Evolutionary conservation across 331 rosid genomes (phyloP), one percentile per base, ranked within the genome.

Genomic region (Acacia pycnantha): DNA sequence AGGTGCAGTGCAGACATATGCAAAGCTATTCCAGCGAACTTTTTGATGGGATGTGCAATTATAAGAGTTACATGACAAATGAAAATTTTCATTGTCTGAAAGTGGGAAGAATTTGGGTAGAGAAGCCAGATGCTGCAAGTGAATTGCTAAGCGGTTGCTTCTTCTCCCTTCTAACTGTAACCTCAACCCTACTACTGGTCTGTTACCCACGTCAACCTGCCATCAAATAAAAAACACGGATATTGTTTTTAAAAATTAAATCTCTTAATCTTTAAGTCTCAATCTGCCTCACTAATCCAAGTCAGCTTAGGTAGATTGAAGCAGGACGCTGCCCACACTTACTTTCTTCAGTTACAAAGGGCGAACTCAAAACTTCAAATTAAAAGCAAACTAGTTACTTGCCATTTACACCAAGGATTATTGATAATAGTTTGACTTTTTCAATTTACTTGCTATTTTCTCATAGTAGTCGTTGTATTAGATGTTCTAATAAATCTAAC

Each of bases 191-290:
- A 89, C 83, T 76, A 94, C 97, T 24, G 98, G 98, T 81, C 92
- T 89, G 79, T 88, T 91, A 26, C 97, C 98, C 41, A 92, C 98
- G 81, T 92, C 97, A 79, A 94, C 94, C 97, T 92, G 88, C 46
- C 83, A 87, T 77, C 58, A n/a, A n/a, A 70, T 33, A 31, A 76
- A 16, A 51, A 24, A 73, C 33, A 65, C 24, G 43, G 27, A 71
- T n/a, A n/a, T n/a, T n/a, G n/a, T n/a, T 46, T n/a, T 1, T 2
- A 7, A 1, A 5, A n/a, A 56, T 56, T 56, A 56, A 8, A 14
- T 8, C 62, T 21, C 62, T 19, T n/a, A 54, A n/a, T 19, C 26
- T 54, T 54, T n/a, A 1, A 8, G 24, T 15, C 56, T 15, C 56
- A 50, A 15, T 15, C 56, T 50, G 56, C 21, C 4, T 50, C 56